Base-by-base conservation (phyloP, 2,329 filamentous ascomycete species). In the Xylariaceae sp. region DNA sequence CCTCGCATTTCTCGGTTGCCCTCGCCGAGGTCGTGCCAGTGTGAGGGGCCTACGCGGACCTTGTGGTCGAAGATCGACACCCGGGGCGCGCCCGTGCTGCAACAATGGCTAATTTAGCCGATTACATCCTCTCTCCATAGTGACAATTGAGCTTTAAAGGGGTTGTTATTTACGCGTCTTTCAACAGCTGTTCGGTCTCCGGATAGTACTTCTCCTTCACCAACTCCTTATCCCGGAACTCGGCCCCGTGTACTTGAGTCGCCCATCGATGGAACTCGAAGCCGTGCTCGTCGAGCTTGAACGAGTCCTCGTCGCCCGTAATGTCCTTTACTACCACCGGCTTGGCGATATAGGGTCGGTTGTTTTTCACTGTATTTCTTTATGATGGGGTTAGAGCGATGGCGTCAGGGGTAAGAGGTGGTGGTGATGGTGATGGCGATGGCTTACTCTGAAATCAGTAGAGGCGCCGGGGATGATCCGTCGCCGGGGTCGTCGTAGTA, bases 31-130 rank as follows among this genome's bases (percentile, higher is more conserved):
- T 88, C 88, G 69, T 85, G 83, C 86, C 88, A 91, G 58, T 77
- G 70, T 2, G 75, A 73, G 5, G 74, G 75, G 0, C 75, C 75
- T 50, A 73, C 71, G 42, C 89, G 84, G 65, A 90, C 85, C 9
- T 88, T 90, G 73, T 91, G 86, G 73, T 90, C 88, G 75, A 90
- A 90, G 58, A 90, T 74, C 56, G 88, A 74, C 7, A 90, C 77
- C n/a, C 80, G 77, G 10, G 67, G 62, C n/a, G 86, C 80, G 2
- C 83, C 81, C 23, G 85, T 87, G 1, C 82, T 83, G 1, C 87
- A 51, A 4, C 34, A 35, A 18, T 6, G 48, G 53, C 61, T 49
- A 62, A 58, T 34, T 34, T 6, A 6, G 39, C 3, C 4, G 23
- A 30, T 30, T 30, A 4, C 23, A 5, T 30, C 23, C 23, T 30